A percentile compares a stretch with the other conserved stretches of the same genome.
Evolutionary conservation across 1,284 basidiomycete species (phyloP).

Genomic region (Melanopsichium pennsylvanicum): DNA sequence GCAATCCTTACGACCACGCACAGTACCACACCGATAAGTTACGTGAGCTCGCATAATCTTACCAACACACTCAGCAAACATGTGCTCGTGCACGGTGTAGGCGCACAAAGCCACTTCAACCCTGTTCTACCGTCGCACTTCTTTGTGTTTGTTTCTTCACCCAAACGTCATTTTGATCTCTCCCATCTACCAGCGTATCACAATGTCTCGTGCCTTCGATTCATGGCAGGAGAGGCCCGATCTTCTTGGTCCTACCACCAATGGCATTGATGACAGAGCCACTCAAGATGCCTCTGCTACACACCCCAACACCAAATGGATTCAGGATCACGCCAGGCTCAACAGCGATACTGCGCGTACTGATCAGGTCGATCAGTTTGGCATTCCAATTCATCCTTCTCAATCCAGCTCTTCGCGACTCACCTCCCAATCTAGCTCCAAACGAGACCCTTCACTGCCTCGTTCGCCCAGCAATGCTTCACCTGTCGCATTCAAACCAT

Average conservation of each 20-base stretch:
- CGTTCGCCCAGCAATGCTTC: constrained; percentile 5
- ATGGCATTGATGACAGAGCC: background rate
- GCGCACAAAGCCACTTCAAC: background rate
- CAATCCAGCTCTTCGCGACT: constrained; percentile 9
- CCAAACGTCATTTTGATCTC: background rate
- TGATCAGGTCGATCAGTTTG: constrained; percentile 32
- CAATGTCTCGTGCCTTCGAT: constrained; percentile 30
- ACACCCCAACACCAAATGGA: constrained; percentile 22
- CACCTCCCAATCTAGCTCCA: background rate
- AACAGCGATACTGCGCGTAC: constrained; percentile 7
- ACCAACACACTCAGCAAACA: no score
- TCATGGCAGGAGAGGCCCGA: constrained; percentile 44
- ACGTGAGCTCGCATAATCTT: no score
- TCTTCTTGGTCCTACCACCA: constrained; percentile 11
- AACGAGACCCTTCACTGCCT: background rate
- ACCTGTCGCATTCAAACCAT: constrained; percentile 12
- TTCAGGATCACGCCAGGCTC: constrained; percentile 15
- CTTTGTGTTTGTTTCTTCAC: no score
- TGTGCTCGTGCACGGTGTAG: no score
- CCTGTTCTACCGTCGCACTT: no score
- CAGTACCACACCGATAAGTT: no score
- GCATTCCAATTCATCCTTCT: constrained; percentile 30
- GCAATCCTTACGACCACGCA: no score
- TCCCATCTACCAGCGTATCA: background rate
- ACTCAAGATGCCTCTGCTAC: background rate